Conservation (phyloP, 768 basidiomycete genomes). For the Mycena pura region DNA sequence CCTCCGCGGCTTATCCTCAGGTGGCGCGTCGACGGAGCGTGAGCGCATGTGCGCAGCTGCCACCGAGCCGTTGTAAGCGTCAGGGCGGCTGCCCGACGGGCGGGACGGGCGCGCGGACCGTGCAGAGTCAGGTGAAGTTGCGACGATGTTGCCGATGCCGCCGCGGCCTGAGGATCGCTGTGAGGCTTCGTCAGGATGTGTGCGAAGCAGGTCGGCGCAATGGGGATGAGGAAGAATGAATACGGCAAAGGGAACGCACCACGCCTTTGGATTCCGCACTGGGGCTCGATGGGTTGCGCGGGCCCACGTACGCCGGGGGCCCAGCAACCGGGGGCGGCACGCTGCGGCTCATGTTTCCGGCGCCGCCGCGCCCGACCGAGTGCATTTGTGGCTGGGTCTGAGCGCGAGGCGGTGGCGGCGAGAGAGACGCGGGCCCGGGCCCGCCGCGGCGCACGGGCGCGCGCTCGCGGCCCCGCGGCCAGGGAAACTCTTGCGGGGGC, state of each 20-base stretch:
- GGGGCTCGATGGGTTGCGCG: no score
- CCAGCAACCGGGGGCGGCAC: conserved; percentile 3
- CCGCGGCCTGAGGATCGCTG: conserved; percentile 22
- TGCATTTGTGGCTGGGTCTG: neutral
- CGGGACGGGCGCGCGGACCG: no score
- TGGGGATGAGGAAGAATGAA: no score
- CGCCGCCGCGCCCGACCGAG: conserved; percentile 20
- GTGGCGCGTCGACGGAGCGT: no score
- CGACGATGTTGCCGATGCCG: conserved; percentile 18
- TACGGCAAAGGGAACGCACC: neutral
- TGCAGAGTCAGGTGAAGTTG: conserved; percentile 29
- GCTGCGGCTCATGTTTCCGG: conserved; percentile 19
- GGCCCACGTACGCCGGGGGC: conserved; percentile 9
- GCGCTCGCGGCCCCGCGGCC: conserved; percentile 19
- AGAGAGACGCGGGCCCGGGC: neutral
- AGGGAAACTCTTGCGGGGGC: conserved; percentile 11
- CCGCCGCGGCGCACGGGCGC: conserved; percentile 1
- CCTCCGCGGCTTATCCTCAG: no score
- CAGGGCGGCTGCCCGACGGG: no score
- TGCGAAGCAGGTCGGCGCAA: no score
- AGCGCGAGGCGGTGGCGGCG: neutral
- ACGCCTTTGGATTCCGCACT: neutral
- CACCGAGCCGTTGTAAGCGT: no score
- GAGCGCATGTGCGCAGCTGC: no score
- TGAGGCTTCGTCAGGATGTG: neutral